phyloP scores from a whole-genome alignment of 2,329 filamentous ascomycete species.

The Diaporthe caulivora region DNA sequence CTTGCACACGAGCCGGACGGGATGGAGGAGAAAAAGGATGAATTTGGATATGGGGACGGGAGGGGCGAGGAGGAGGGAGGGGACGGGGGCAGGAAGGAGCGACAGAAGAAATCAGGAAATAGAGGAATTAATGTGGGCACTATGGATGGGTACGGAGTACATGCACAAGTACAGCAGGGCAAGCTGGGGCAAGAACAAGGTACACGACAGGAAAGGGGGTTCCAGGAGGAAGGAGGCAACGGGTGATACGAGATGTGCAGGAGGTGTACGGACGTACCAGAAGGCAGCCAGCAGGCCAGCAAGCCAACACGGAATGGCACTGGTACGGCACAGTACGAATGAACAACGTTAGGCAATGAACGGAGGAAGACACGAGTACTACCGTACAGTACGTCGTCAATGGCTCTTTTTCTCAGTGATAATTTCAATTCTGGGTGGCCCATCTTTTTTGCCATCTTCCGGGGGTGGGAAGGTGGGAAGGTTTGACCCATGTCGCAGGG shows the following conservation, averaged over 20 bases:
- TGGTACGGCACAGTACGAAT: not conserved
- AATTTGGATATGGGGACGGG: not conserved
- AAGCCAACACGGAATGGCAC: not conserved
- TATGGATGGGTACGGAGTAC: not conserved
- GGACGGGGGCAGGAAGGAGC: not conserved
- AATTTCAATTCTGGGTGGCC: conserved; percentile 6
- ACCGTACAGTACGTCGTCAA: conserved; percentile 23
- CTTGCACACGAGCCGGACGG: conserved; percentile 19
- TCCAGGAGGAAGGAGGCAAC: not conserved
- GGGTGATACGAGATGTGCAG: conserved; percentile 29
- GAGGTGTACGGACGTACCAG: conserved; percentile 29
- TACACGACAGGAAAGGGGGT: conserved; percentile 11
- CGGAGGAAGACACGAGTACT: not conserved
- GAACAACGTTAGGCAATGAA: not conserved
- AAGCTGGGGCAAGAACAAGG: conserved; percentile 7
- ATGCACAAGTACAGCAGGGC: not conserved
- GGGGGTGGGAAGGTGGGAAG: not conserved
- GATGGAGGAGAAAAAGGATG: conserved; percentile 21
- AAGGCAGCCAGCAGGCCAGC: not conserved
- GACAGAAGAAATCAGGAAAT: conserved; percentile 25
- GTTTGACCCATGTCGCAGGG: not conserved
- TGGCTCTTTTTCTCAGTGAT: not conserved
- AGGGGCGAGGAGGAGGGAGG: not conserved
- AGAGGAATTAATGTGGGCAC: conserved; percentile 20
- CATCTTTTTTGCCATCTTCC: not conserved